Conservation (phyloP, 768 basidiomycete species). For the Serendipita sp. region DNA sequence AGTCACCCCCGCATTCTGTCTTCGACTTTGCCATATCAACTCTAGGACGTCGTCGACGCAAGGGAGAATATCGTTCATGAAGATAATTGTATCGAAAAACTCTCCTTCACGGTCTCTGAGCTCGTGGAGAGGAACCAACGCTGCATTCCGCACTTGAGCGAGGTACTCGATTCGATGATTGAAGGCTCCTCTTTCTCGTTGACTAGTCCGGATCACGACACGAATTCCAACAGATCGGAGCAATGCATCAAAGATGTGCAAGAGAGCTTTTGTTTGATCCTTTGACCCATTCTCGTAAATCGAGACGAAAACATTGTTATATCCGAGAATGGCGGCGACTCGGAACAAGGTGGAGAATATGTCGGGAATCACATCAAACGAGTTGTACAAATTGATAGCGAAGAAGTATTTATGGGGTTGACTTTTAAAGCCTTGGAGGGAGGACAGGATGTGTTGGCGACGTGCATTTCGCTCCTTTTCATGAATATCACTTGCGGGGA, state of each 20-base stretch:
- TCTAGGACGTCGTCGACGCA: slow-evolving; percentile 97
- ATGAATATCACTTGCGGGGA: slow-evolving; percentile 27
- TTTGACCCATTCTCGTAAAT: slow-evolving; percentile 99
- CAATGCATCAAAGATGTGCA: slow-evolving; percentile 88
- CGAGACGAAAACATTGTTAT: slow-evolving; percentile 95
- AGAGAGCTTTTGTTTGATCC: slow-evolving; percentile 94
- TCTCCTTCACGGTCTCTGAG: slow-evolving; percentile 83
- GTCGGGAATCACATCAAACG: slow-evolving; percentile 96
- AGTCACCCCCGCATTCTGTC: slow-evolving; percentile 94
- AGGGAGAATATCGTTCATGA: slow-evolving; percentile 99
- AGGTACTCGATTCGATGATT: slow-evolving; percentile 99
- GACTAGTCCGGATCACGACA: slow-evolving; percentile 82
- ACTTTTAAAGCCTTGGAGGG: slow-evolving; percentile 19
- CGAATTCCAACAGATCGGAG: slow-evolving; percentile 81
- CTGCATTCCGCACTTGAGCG: slow-evolving; percentile 98
- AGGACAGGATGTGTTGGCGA: slow-evolving; percentile 13
- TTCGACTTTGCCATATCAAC: slow-evolving; percentile 86
- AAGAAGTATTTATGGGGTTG: slow-evolving; percentile 96
- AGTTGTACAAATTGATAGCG: slow-evolving; percentile 99
- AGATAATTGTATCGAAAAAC: slow-evolving; percentile 90
- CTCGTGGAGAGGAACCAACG: slow-evolving; percentile 90
- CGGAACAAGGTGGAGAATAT: slow-evolving; percentile 94
- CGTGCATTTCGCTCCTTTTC: slow-evolving; percentile 23
- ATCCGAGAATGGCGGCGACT: slow-evolving; percentile 79
- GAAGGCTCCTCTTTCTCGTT: slow-evolving; percentile 87